Evolutionary conservation across 2,329 filamentous ascomycete genomes (phyloP).

Genomic region (Aspergillus niger): DNA sequence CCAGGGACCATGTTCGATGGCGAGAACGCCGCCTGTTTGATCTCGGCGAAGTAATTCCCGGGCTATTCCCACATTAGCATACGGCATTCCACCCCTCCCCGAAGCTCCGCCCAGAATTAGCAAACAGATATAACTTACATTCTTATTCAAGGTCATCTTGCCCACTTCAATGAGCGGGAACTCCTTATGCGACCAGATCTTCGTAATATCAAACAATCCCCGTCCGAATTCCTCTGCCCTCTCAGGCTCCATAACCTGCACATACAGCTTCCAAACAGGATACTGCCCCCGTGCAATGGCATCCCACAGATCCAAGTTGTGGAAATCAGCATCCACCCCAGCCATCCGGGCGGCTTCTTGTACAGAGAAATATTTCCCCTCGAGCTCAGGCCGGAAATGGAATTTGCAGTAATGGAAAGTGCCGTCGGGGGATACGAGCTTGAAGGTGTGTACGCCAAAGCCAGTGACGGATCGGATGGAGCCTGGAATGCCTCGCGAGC

Average conservation of each 20-base stretch:
- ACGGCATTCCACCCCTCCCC: not conserved
- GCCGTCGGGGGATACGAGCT: constrained; percentile 43
- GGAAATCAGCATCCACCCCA: constrained; percentile 59
- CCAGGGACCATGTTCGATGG: not conserved
- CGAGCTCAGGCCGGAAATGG: constrained; percentile 60
- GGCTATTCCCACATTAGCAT: not conserved
- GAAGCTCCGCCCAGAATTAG: not conserved
- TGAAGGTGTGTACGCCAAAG: constrained; percentile 42
- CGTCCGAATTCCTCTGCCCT: constrained; percentile 51
- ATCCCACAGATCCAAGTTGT: constrained; percentile 62
- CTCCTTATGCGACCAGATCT: constrained; percentile 55
- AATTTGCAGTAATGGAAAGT: constrained; percentile 62
- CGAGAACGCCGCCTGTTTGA: not conserved
- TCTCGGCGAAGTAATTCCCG: not conserved
- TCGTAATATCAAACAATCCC: constrained; percentile 60
- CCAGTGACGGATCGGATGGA: constrained; percentile 56
- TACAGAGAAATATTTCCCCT: constrained; percentile 52
- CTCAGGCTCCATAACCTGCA: constrained; percentile 58
- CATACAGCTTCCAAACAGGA: constrained; percentile 59
- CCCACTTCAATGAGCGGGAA: constrained; percentile 54
- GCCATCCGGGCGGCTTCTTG: constrained; percentile 55
- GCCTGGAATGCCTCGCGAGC: constrained; percentile 57
- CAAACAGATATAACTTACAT: constrained; percentile 34
- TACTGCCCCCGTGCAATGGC: constrained; percentile 60
- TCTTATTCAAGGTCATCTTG: constrained; percentile 54